These are phyloP conservation scores for Fistulina hepatica DNA, from an alignment of 1,284 basidiomycete species.

Conservation along the genomic window DNA sequence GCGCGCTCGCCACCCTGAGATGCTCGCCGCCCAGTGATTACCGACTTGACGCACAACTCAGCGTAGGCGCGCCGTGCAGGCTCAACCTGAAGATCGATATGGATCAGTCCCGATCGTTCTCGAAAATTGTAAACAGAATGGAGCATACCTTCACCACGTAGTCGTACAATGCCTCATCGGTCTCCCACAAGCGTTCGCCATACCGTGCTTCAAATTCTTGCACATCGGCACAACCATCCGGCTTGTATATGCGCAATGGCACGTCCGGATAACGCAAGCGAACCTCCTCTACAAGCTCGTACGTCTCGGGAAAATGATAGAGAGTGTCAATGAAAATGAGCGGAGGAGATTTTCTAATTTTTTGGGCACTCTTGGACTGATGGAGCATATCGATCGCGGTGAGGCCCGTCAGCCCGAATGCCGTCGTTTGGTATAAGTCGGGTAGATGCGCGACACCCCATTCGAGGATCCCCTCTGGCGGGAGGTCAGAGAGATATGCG, in stretches of 20 bases:
- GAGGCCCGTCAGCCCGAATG: constrained; percentile 87
- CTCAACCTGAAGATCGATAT: constrained; percentile 56
- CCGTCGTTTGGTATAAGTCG: constrained; percentile 80
- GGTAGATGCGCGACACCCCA: constrained; percentile 82
- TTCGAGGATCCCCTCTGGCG: constrained; percentile 71
- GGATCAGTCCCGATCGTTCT: too few species aligned
- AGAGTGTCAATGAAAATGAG: constrained; percentile 93
- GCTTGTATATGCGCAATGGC: constrained; percentile 71
- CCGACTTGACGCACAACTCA: constrained; percentile 70
- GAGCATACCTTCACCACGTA: constrained; percentile 77
- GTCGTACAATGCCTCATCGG: constrained; percentile 84
- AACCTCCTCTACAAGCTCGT: constrained; percentile 76
- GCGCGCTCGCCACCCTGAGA: constrained; percentile 88
- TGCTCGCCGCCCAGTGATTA: constrained; percentile 89
- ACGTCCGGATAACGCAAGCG: constrained; percentile 60
- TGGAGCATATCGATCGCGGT: constrained; percentile 89
- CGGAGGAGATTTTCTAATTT: constrained; percentile 53
- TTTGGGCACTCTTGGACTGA: too few species aligned
- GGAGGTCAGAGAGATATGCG: constrained; percentile 52
- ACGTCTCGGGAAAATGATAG: constrained; percentile 93
- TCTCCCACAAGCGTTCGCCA: constrained; percentile 83
- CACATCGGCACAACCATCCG: constrained; percentile 58
- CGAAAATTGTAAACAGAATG: constrained; percentile 1
- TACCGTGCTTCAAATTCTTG: constrained; percentile 75
- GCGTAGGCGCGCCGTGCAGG: constrained; percentile 86